These are phyloP conservation scores for Capronia americana DNA, from an alignment of 2,329 filamentous ascomycete genomes.

Conservation along the genomic window DNA sequence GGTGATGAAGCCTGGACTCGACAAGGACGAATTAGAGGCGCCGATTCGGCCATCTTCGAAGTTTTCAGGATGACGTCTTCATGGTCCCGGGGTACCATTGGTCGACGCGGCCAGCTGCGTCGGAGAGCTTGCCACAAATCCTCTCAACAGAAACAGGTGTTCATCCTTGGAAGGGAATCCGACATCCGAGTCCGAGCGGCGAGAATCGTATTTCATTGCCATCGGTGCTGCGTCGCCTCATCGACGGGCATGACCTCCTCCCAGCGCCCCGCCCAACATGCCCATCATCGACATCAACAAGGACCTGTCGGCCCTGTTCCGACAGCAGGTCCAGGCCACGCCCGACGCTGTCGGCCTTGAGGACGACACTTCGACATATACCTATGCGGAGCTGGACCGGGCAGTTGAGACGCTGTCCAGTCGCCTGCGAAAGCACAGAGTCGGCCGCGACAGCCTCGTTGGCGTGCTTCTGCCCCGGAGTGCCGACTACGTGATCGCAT, in stretches of 20 bases:
- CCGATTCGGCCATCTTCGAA: constrained; percentile 8
- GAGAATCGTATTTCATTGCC: constrained; percentile 4
- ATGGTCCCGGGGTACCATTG: constrained; percentile 6
- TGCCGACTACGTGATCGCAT: constrained; percentile 79
- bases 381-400: constrained; percentile 74
- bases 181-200: constrained; percentile 5
- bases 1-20: neutral
- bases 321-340: constrained; percentile 70
- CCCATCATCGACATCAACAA: constrained; percentile 72
- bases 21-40: constrained; percentile 6
- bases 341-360: constrained; percentile 75
- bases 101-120: constrained; percentile 4
- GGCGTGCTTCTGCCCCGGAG: constrained; percentile 77
- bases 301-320: constrained; percentile 75
- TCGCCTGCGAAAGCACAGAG: constrained; percentile 69
- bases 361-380: constrained; percentile 70
- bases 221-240: neutral
- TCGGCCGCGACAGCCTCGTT: constrained; percentile 74
- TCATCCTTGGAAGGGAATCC: neutral
- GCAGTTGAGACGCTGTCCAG: constrained; percentile 70
- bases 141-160: constrained; percentile 15
- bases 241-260: constrained; percentile 6
- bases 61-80: constrained; percentile 21
- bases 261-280: constrained; percentile 52
- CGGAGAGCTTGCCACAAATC: constrained; percentile 10